phyloP scores from a whole-genome alignment of 1,284 basidiomycete genomes.

The Tilletia walkeri region DNA sequence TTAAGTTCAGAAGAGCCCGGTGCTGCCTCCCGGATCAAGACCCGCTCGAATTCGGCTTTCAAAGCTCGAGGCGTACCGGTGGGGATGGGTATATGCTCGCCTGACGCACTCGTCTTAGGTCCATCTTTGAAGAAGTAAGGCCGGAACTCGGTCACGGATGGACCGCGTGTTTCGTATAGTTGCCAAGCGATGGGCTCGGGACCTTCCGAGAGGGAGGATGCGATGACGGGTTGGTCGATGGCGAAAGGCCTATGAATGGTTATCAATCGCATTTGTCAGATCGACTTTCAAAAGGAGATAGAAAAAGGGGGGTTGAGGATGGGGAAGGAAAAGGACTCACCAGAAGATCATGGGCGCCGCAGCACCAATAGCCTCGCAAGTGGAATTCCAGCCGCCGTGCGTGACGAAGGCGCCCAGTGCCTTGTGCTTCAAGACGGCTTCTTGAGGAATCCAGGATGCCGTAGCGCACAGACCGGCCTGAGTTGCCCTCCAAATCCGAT shows the following conservation, averaged over 20 bases:
- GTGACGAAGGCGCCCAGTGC: conserved; percentile 4
- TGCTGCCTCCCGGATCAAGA: conserved; percentile 1
- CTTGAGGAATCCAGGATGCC: background rate
- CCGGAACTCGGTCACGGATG: background rate
- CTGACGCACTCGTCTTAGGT: background rate
- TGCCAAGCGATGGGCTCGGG: background rate
- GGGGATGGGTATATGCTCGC: background rate
- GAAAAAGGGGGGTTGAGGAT: no score
- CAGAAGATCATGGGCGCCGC: background rate
- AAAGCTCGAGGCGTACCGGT: background rate
- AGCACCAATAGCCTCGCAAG: background rate
- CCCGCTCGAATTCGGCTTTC: background rate
- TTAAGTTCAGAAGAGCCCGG: background rate
- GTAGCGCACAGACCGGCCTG: background rate
- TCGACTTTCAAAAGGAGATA: no score
- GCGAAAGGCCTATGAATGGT: background rate
- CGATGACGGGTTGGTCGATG: background rate
- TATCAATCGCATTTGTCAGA: no score
- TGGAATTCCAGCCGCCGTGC: conserved; percentile 7
- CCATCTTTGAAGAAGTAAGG: background rate
- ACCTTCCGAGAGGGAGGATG: background rate
- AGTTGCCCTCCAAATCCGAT: background rate
- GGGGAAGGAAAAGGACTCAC: no score
- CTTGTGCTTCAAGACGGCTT: background rate
- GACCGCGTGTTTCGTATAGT: background rate